A percentile compares a stretch with the other conserved stretches of the same genome.
Conservation (phyloP, 1,284 basidiomycete genomes). For the Boletus semigastroideus region DNA sequence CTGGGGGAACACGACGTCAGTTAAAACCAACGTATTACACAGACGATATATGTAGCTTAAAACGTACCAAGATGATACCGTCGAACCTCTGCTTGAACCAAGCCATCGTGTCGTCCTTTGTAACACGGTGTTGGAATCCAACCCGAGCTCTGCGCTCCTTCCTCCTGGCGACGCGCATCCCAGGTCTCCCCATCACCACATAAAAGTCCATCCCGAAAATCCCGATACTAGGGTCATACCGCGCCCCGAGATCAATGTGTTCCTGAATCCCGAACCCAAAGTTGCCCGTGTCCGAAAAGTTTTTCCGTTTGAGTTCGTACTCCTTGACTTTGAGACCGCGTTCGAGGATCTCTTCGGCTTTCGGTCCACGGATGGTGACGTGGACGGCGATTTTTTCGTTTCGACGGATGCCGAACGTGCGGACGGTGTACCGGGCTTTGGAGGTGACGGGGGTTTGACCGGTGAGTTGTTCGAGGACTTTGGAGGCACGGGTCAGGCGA, state of each 20-base stretch:
- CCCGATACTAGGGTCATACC: slow-evolving; percentile 96
- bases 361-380: slow-evolving; percentile 99
- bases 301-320: slow-evolving; percentile 91
- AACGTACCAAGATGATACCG: slow-evolving; percentile 86
- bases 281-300: slow-evolving; percentile 98
- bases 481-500: slow-evolving; percentile 97
- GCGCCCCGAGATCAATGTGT: slow-evolving; percentile 98
- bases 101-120: slow-evolving; percentile 91
- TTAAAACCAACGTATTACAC: neutral
- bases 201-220: slow-evolving; percentile 99
- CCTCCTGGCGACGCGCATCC: slow-evolving; percentile 88
- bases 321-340: slow-evolving; percentile 99
- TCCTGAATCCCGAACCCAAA: slow-evolving; percentile 98
- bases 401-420: slow-evolving; percentile 98
- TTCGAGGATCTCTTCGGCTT: slow-evolving; percentile 99
- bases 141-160: slow-evolving; percentile 88
- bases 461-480: slow-evolving; percentile 99
- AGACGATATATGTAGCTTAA: neutral
- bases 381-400: slow-evolving; percentile 99
- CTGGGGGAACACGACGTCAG: slow-evolving; percentile 8
- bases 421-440: slow-evolving; percentile 99
- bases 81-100: slow-evolving; percentile 99
- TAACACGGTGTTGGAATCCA: slow-evolving; percentile 86
- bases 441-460: slow-evolving; percentile 99
- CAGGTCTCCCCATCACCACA: slow-evolving; percentile 97